phyloP scores from a whole-genome alignment of 176 grass and related monocot species.

The Musa acuminata region DNA sequence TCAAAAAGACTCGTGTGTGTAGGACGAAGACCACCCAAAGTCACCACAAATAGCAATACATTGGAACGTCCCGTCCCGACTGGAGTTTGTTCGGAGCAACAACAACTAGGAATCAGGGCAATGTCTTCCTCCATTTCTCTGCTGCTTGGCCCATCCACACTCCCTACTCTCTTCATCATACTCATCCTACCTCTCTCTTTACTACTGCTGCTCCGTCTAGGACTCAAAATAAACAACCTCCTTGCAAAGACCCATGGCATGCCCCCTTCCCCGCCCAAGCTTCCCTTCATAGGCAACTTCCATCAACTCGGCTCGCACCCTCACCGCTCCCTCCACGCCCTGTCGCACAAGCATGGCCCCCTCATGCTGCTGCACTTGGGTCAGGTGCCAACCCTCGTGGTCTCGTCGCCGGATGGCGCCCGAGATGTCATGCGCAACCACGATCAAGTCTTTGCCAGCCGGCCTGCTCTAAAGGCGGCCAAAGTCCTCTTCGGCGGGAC shows the following conservation, averaged over 20 bases:
- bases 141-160: too few relatives aligned
- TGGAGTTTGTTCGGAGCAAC: too few relatives aligned
- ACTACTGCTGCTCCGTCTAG: neutral
- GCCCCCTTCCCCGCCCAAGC: neutral
- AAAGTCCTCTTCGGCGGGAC: neutral
- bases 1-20: too few relatives aligned
- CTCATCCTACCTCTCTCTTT: neutral
- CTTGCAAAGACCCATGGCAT: neutral
- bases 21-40: too few relatives aligned
- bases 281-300: conserved; percentile 1
- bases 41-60: too few relatives aligned
- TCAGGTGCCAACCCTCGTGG: neutral
- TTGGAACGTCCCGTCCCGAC: too few relatives aligned
- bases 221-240: neutral
- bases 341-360: neutral
- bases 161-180: too few relatives aligned
- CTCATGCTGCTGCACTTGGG: neutral
- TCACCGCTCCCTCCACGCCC: neutral
- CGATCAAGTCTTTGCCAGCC: neutral
- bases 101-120: too few relatives aligned
- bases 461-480: neutral
- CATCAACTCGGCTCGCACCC: neutral
- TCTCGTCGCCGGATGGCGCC: neutral
- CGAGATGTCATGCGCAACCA: neutral
- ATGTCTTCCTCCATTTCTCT: too few relatives aligned